A percentile compares a stretch with the other conserved stretches of the same genome.
Evolutionary conservation across 768 basidiomycete genomes (phyloP).

Genomic region (Leucocoprinus leucothites): DNA sequence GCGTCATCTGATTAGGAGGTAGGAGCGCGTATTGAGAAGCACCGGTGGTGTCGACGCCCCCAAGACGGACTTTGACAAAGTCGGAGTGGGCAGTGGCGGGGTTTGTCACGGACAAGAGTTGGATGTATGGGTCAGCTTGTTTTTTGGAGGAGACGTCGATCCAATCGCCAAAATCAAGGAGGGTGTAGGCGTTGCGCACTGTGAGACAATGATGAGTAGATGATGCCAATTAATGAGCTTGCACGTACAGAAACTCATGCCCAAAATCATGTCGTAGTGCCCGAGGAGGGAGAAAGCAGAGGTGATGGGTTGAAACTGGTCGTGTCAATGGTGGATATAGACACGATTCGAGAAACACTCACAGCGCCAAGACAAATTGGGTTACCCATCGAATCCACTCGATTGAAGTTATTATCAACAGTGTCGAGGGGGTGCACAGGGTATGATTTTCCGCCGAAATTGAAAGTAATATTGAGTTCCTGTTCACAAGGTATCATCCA

Average conservation of each 20-base stretch:
- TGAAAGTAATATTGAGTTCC: constrained; percentile 66
- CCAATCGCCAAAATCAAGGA: constrained; percentile 73
- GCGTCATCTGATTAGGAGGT: constrained; percentile 51
- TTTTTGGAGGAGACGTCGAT: constrained; percentile 44
- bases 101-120: constrained; percentile 62
- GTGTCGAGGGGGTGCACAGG: constrained; percentile 76
- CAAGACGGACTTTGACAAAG: constrained; percentile 60
- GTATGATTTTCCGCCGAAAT: constrained; percentile 64
- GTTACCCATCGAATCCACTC: constrained; percentile 22
- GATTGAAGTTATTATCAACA: constrained; percentile 61
- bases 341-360: constrained; percentile 23
- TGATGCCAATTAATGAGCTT: no score
- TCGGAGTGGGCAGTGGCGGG: constrained; percentile 52
- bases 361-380: constrained; percentile 59
- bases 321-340: constrained; percentile 13
- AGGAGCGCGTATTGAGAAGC: constrained; percentile 57
- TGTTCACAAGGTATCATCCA: constrained; percentile 80
- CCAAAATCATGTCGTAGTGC: constrained; percentile 80
- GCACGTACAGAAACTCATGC: constrained; percentile 76
- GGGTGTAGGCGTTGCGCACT: constrained; percentile 77
- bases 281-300: constrained; percentile 75
- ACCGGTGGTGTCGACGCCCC: constrained; percentile 55
- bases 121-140: constrained; percentile 61
- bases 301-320: constrained; percentile 80
- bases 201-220: neutral